Evolutionary conservation across 2,329 filamentous ascomycete species (phyloP), one percentile per base, ranked within the genome.

Genomic region (Simplicillium aogashimaense): DNA sequence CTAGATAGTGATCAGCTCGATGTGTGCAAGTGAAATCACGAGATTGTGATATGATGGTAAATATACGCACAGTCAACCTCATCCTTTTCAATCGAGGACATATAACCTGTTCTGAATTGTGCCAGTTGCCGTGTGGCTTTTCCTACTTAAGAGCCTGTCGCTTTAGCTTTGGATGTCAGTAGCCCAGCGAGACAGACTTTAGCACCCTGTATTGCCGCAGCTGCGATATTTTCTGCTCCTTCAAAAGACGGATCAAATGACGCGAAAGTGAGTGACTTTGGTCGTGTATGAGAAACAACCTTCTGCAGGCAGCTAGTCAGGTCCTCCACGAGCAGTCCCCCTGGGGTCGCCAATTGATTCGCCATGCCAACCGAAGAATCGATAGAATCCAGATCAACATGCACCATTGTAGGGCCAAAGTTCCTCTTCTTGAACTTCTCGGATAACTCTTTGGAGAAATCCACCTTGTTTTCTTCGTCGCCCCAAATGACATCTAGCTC

Each of bases 301-400:
- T 40, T 40, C 7, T 20, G 33, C 14, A 54, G 14, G 13, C 53
- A 56, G 8, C 36, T 41, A 10, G 36, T 18, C 1, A 56, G 31
- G 39, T 56, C 53, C 3, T 45, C 40, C 16, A 52, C 53, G n/a
- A 52, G 35, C 28, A 65, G 29, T 0, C 58, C 59, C 1, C 58
- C 59, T 1, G 53, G 50, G 1, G 54, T 58, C 17, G 58, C 54
- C 39, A 56, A 63, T 29, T 55, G 55, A 41, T 64, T 63, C 4
- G 54, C 59, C n/a, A 49, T 50, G 0, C 59, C 59, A 11, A 60
- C 45, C 1, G 51, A 55, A 3, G 50, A 42, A 35, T 64, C 60
- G 4, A 63, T 45, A 4, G 52, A 47, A 38, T 63, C 61, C 5
- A 63, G 47, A 35, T 64, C 60, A 2, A 64, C 38, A 35, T 63